phyloP scores from a whole-genome alignment of 768 basidiomycete species.

The Boletus tylopilopsis region DNA sequence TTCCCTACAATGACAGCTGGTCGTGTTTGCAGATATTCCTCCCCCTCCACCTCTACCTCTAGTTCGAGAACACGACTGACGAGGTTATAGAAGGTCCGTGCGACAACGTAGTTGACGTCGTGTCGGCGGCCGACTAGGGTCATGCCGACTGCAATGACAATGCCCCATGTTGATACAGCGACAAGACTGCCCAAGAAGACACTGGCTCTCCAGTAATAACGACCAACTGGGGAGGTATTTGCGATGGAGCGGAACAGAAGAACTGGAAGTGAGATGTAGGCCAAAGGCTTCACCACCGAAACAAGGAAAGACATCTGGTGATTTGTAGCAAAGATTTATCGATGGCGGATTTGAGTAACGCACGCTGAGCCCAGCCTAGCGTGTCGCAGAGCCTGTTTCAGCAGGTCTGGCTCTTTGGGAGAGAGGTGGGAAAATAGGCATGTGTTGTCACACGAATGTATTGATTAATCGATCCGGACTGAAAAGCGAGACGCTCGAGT shows the following conservation, averaged over 20 bases:
- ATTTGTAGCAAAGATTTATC: conserved; percentile 13
- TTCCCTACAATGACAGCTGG: conserved; percentile 82
- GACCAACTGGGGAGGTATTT: conserved; percentile 48
- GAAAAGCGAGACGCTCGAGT: too few species aligned
- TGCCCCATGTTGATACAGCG: conserved; percentile 68
- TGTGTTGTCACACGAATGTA: background rate
- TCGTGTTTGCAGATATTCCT: conserved; percentile 67
- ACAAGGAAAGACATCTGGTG: conserved; percentile 58
- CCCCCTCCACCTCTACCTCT: conserved; percentile 76
- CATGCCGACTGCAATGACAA: conserved; percentile 64
- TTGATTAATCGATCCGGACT: too few species aligned
- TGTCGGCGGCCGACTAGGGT: conserved; percentile 62
- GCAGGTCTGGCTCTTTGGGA: conserved; percentile 16
- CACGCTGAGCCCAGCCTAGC: conserved; percentile 26
- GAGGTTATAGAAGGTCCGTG: conserved; percentile 74
- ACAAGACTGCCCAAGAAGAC: conserved; percentile 71
- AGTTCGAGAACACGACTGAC: conserved; percentile 64
- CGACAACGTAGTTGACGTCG: conserved; percentile 82
- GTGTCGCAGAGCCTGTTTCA: conserved; percentile 13
- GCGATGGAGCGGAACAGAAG: conserved; percentile 62
- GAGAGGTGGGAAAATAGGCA: conserved; percentile 31
- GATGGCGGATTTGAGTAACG: conserved; percentile 11
- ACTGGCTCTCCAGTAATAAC: conserved; percentile 72
- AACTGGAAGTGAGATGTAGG: conserved; percentile 72
- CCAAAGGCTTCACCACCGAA: conserved; percentile 63